These are phyloP conservation scores for Berberis vulgaris DNA, from an alignment of 164 flowering plant species.

Conservation along the genomic window DNA sequence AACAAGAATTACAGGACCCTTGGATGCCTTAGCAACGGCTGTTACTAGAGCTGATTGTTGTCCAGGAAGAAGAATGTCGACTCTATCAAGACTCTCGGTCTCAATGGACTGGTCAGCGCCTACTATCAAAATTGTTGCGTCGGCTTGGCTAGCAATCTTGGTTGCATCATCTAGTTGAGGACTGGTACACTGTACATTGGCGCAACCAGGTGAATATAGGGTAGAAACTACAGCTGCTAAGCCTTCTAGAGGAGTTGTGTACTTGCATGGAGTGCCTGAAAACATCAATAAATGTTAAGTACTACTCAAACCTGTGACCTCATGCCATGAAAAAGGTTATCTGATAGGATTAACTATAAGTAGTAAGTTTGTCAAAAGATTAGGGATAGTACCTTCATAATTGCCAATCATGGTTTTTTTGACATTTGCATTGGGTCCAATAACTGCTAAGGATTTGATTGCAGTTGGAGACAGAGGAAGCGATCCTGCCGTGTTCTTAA, in stretches of 20 bases:
- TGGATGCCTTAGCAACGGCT: conserved; percentile 57
- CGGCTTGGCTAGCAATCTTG: conserved; percentile 56
- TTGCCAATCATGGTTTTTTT: conserved; percentile 90
- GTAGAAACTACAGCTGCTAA: conserved; percentile 41
- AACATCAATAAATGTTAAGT: not conserved
- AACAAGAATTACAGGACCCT: conserved; percentile 76
- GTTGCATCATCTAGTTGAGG: conserved; percentile 49
- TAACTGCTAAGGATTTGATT: conserved; percentile 73
- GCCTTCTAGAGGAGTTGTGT: conserved; percentile 78
- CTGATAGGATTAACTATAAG: not conserved
- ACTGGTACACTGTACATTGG: conserved; percentile 45
- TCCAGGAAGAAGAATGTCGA: conserved; percentile 61
- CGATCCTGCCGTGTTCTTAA: conserved; percentile 50
- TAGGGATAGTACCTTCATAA: conserved; percentile 56
- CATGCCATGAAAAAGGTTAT: not conserved
- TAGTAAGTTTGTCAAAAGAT: not conserved
- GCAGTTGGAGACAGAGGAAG: conserved; percentile 55
- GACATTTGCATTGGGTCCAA: conserved; percentile 93
- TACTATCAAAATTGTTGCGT: conserved; percentile 69
- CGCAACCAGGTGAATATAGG: conserved; percentile 49
- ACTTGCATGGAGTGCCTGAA: conserved; percentile 80
- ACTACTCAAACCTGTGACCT: not conserved
- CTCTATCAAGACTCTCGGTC: conserved; percentile 60
- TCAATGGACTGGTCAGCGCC: conserved; percentile 77
- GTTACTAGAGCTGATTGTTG: conserved; percentile 49